Percentiles rank a stretch among this genome's conserved stretches.
These are phyloP conservation scores for Saraca asoca DNA, from an alignment of 331 rosid genomes.

Conservation along the genomic window DNA sequence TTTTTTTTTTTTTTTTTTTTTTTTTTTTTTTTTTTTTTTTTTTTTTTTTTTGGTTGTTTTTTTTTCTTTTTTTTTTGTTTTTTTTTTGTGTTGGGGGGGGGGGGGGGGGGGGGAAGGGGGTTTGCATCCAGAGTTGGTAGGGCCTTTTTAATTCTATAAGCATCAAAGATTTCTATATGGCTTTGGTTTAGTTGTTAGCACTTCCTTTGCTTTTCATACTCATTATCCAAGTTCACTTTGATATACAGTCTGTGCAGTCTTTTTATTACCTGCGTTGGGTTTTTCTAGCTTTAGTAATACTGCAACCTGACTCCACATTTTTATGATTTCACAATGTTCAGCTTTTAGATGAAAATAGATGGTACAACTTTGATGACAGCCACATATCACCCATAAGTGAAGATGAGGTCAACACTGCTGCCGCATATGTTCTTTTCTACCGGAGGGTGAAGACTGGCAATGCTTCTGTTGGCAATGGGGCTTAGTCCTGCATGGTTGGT, in stretches of 20 bases:
- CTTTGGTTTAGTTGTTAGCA: background rate
- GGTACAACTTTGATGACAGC: constrained; percentile 95
- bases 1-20: no score
- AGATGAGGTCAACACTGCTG: constrained; percentile 89
- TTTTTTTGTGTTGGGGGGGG: no score
- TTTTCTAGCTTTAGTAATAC: constrained; percentile 25
- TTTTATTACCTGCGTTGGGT: background rate
- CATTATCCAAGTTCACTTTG: background rate
- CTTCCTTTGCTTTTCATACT: background rate
- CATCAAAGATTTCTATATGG: background rate
- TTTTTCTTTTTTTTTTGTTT: background rate
- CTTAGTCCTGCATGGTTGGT: constrained; percentile 37
- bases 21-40: no score
- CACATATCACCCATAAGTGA: constrained; percentile 84
- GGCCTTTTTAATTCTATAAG: background rate
- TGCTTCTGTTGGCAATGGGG: constrained; percentile 60
- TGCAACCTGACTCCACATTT: constrained; percentile 16
- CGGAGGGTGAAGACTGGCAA: constrained; percentile 74
- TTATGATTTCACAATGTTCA: constrained; percentile 41
- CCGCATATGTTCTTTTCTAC: constrained; percentile 93
- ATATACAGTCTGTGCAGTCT: background rate
- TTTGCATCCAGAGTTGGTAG: constrained; percentile 1
- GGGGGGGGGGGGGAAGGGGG: no score
- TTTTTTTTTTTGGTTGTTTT: no score
- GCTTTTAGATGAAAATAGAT: constrained; percentile 87